Evolutionary conservation across 176 grass and related monocot species (phyloP), one percentile per base, ranked within the genome.

Genomic region (Poa pratensis): DNA sequence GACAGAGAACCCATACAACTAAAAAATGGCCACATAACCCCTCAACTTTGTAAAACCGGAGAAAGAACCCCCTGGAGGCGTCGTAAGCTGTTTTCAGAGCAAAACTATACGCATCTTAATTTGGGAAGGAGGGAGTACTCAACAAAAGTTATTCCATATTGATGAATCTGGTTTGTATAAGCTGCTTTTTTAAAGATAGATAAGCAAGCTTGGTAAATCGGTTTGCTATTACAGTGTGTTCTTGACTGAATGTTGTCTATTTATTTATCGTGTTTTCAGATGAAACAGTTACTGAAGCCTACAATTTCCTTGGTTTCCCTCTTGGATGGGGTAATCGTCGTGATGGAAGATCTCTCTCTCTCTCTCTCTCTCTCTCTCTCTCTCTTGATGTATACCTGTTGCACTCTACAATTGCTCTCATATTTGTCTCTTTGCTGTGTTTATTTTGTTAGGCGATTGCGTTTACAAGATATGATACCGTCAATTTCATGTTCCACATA

Each of bases 401-500:
- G 22, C n/a, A 16, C 12, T 4, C 3, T 26, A 4, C 69, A 16
- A 48, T 48, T 3, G 6, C 12, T 73, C 69, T 73, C 46, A 48
- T 24, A 26, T 48, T 57, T 39, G 1, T 72, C 40, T 72, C n/a
- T 16, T 24, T 46, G n/a, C 2, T 48, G 42, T 17, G n/a, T 73
- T 73, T 26, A 57, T n/a, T 20, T 62, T 63, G 12, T 17, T 46
- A 73, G 69, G 6, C 1, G 69, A 49, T 46, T 49, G 22, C 15
- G 22, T 73, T 73, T 73, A 13, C 69, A 73, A 71, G 68, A 71
- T 39, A 45, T 71, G 68, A 20, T 71, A 71, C 68, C 68, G 20
- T 71, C 37, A 13, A 17, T 73, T 73, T 17, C 42, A 73, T 26
- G 42, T 73, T 45, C 69, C 69, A 48, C 69, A 49, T 73, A 46